Conservation (phyloP, 345 rosid genomes). For the Rhodomyrtus tomentosa region DNA sequence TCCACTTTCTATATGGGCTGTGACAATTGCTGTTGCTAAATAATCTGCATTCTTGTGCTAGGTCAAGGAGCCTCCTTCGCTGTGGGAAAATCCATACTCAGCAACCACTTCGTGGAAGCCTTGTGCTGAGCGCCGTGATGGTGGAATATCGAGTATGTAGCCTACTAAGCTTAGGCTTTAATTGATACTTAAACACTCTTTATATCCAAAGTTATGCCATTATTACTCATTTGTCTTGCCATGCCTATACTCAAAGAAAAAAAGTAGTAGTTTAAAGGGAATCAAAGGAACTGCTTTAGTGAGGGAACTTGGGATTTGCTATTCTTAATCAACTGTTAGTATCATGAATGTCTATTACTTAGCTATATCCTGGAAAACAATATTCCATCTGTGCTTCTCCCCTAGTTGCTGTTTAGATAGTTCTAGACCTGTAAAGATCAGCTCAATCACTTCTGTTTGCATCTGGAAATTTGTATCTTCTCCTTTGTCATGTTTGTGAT, state of each 20-base stretch:
- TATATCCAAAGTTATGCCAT: neutral
- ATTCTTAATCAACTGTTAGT: neutral
- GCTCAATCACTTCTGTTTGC: neutral
- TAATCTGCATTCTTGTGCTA: constrained; percentile 7
- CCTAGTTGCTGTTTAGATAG: neutral
- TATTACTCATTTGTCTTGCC: neutral
- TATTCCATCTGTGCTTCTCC: neutral
- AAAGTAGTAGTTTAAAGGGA: neutral
- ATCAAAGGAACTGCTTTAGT: neutral
- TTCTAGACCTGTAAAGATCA: neutral
- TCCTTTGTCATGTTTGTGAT: neutral
- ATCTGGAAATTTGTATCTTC: neutral
- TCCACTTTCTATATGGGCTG: neutral
- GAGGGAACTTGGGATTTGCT: neutral
- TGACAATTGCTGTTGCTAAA: neutral
- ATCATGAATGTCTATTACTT: neutral
- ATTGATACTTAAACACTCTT: neutral
- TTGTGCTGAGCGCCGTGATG: constrained; percentile 83
- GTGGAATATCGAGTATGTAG: constrained; percentile 63
- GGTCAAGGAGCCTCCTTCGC: constrained; percentile 94
- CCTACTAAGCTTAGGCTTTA: neutral
- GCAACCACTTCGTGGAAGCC: constrained; percentile 99
- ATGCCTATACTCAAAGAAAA: neutral
- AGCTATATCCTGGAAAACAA: neutral
- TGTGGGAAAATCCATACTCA: constrained; percentile 92